Percentiles rank a stretch among this genome's conserved stretches.
These are phyloP conservation scores for Aphanomyces invadans DNA, from an alignment of 352 stramenopile genomes.

Conservation along the genomic window DNA sequence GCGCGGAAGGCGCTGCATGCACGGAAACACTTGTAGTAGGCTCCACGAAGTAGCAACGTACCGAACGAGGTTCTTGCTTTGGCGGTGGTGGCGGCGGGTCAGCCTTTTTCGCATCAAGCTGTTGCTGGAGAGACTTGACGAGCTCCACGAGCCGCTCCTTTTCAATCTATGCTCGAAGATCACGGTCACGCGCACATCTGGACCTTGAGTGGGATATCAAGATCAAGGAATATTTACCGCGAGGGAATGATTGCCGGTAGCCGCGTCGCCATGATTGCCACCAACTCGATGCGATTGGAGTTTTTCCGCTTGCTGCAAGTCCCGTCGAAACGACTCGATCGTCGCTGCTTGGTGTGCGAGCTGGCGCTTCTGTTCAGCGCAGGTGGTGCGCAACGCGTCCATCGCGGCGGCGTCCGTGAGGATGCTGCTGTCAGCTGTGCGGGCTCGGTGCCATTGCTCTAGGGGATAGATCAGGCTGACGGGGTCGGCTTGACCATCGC, in stretches of 20 bases:
- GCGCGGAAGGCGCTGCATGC: constrained; percentile 11
- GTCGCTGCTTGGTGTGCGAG: constrained; percentile 18
- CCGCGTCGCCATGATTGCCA: background rate
- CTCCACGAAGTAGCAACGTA: constrained; percentile 5
- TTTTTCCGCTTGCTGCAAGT: constrained; percentile 13
- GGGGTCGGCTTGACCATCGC: too few species aligned
- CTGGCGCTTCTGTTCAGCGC: constrained; percentile 35
- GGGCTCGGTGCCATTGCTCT: constrained; percentile 30
- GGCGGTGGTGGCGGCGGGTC: constrained; percentile 2
- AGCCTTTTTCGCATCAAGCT: constrained; percentile 43
- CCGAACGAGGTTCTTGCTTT: constrained; percentile 20
- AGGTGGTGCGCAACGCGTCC: constrained; percentile 36
- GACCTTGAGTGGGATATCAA: too few species aligned
- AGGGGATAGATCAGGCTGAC: too few species aligned
- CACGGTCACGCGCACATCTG: too few species aligned
- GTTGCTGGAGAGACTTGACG: constrained; percentile 40
- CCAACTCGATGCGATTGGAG: background rate
- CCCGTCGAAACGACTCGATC: constrained; percentile 20
- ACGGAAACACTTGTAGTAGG: background rate
- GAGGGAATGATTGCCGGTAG: constrained; percentile 34
- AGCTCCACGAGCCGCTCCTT: constrained; percentile 55
- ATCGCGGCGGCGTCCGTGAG: constrained; percentile 32
- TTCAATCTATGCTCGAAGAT: constrained; percentile 36
- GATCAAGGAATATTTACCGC: constrained; percentile 27
- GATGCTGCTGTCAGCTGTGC: constrained; percentile 48